Evolutionary conservation across 2,329 filamentous ascomycete species (phyloP).

Genomic region (Leptographium procerum): DNA sequence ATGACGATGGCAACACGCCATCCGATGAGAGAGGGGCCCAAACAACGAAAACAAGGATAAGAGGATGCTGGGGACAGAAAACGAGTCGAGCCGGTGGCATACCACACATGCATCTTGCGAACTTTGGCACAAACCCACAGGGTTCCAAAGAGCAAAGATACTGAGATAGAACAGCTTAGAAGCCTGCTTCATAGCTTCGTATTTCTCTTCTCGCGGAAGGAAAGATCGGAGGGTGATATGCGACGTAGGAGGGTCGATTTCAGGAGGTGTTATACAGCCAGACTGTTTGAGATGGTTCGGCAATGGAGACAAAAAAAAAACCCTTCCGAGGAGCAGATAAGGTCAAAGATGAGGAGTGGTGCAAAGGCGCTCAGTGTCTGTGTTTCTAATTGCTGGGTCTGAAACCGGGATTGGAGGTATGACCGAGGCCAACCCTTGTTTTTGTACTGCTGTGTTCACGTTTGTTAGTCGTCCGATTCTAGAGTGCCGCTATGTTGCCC

Average conservation of each 20-base stretch:
- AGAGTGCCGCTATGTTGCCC: neutral
- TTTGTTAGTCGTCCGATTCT: neutral
- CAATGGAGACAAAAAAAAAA: neutral
- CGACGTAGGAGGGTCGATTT: neutral
- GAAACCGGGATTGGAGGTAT: conserved; percentile 5
- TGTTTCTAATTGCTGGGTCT: conserved; percentile 10
- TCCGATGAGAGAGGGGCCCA: conserved; percentile 6
- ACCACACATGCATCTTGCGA: conserved; percentile 41
- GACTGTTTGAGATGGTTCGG: neutral
- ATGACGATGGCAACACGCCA: conserved; percentile 4
- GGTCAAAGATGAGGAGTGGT: neutral
- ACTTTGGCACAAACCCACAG: conserved; percentile 33
- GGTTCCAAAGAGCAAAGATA: conserved; percentile 43
- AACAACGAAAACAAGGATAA: conserved; percentile 7
- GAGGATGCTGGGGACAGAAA: conserved; percentile 4
- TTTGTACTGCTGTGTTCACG: neutral
- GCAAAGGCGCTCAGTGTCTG: conserved; percentile 1
- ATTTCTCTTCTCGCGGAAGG: neutral
- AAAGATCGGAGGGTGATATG: neutral
- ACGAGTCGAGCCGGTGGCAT: conserved; percentile 22
- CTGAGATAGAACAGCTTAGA: conserved; percentile 44
- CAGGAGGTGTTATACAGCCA: neutral
- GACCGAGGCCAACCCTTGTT: neutral
- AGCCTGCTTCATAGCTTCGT: conserved; percentile 36
- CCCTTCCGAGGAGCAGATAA: neutral